Percentiles rank a stretch among this genome's conserved stretches.
Conservation (phyloP, 75 land plant genomes). For the Sequoia sempervirens region DNA sequence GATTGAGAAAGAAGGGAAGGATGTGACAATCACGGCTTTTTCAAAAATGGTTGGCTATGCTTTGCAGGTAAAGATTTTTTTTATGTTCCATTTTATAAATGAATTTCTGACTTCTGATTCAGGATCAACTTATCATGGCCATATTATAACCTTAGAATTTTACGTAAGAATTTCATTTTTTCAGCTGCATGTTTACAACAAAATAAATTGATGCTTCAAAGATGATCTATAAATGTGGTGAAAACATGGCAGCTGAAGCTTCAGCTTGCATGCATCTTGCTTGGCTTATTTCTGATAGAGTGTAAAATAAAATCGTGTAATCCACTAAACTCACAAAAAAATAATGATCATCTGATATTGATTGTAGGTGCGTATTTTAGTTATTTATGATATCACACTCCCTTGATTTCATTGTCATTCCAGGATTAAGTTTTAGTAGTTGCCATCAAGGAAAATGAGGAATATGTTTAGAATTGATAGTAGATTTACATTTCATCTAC, state of each 20-base stretch:
- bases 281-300: neutral
- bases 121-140: neutral
- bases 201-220: neutral
- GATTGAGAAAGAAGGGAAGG: constrained; percentile 85
- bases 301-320: neutral
- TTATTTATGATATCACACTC: too few species aligned
- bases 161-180: neutral
- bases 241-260: neutral
- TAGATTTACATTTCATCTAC: neutral
- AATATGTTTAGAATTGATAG: neutral
- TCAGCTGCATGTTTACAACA: neutral
- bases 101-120: neutral
- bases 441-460: neutral
- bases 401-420: too few species aligned
- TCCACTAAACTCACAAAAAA: neutral
- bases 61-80: constrained; percentile 55
- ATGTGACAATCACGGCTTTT: constrained; percentile 89
- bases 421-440: neutral
- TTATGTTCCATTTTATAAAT: neutral
- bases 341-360: neutral
- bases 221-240: neutral
- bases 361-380: too few species aligned
- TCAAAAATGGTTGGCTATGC: constrained; percentile 97
- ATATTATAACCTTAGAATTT: neutral
- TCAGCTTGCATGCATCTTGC: neutral